phyloP scores from a whole-genome alignment of 2,329 filamentous ascomycete genomes.

The Aspergillus intermedius region DNA sequence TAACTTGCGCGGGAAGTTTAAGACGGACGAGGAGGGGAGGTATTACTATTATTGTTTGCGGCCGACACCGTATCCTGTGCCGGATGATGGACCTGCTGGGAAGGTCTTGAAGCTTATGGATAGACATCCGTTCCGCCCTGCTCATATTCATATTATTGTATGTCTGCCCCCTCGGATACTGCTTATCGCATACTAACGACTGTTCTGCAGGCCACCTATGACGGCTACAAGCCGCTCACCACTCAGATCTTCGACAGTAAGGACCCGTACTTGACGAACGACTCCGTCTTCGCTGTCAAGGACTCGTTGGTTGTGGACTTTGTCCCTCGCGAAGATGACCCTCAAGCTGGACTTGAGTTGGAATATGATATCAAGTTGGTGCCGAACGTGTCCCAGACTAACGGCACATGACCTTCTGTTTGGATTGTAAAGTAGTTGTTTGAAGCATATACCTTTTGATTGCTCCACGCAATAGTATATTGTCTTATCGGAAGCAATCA shows the following conservation, averaged over 20 bases:
- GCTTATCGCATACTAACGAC: not conserved
- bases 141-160: slow-evolving; percentile 59
- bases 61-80: slow-evolving; percentile 54
- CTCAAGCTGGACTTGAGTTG: slow-evolving; percentile 49
- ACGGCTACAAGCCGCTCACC: slow-evolving; percentile 61
- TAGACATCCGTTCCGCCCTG: slow-evolving; percentile 55
- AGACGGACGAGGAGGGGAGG: slow-evolving; percentile 57
- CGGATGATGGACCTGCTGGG: slow-evolving; percentile 53
- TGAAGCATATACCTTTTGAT: not conserved
- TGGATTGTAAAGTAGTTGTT: not conserved
- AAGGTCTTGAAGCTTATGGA: slow-evolving; percentile 54
- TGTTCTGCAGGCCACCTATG: slow-evolving; percentile 42
- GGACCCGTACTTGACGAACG: slow-evolving; percentile 56
- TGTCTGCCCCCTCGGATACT: slow-evolving; percentile 13
- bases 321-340: slow-evolving; percentile 44
- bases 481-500: no score
- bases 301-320: slow-evolving; percentile 55
- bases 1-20: slow-evolving; percentile 68
- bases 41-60: slow-evolving; percentile 59
- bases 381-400: slow-evolving; percentile 7
- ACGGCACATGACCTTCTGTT: slow-evolving; percentile 6
- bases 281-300: slow-evolving; percentile 56
- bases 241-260: slow-evolving; percentile 71
- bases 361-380: slow-evolving; percentile 47
- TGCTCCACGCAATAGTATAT: no score